Evolutionary conservation across 768 basidiomycete species (phyloP).

Genomic region (Mycena kentingensis): DNA sequence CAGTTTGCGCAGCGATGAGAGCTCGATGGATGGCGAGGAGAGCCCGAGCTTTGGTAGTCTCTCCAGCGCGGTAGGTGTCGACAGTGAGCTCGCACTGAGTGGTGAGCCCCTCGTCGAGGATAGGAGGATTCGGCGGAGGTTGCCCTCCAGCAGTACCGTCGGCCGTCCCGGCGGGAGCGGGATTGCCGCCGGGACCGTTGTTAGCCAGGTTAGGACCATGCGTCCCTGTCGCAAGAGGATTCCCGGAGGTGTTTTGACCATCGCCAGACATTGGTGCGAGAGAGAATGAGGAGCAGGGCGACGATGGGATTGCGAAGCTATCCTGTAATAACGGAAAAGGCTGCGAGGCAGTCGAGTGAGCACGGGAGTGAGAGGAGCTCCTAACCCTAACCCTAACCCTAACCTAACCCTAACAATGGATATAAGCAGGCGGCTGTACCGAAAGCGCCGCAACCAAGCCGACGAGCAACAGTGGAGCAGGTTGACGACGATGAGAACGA

Average conservation of each 20-base stretch:
- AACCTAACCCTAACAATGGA: too few relatives aligned
- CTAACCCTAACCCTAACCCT: too few relatives aligned
- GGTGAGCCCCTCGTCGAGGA: not conserved
- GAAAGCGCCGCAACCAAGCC: not conserved
- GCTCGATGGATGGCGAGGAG: constrained; percentile 1
- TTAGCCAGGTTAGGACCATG: too few relatives aligned
- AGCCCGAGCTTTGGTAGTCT: not conserved
- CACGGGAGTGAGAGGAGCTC: not conserved
- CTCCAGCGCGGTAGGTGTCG: not conserved
- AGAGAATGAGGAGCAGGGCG: not conserved
- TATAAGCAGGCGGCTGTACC: not conserved
- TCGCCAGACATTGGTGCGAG: not conserved
- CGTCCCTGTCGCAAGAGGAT: not conserved
- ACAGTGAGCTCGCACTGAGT: constrained; percentile 3
- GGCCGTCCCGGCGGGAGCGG: too few relatives aligned
- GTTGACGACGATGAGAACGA: constrained; percentile 4
- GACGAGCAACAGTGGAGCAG: not conserved
- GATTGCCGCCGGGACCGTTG: too few relatives aligned
- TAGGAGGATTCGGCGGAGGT: not conserved
- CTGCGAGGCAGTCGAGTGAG: not conserved
- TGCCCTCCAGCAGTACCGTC: too few relatives aligned
- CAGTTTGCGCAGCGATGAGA: not conserved
- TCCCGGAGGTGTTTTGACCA: not conserved
- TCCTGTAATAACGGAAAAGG: not conserved
- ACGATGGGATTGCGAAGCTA: not conserved